These are phyloP conservation scores for Globisporangium uncinulatum DNA, from an alignment of 352 stramenopile species.

Conservation along the genomic window DNA sequence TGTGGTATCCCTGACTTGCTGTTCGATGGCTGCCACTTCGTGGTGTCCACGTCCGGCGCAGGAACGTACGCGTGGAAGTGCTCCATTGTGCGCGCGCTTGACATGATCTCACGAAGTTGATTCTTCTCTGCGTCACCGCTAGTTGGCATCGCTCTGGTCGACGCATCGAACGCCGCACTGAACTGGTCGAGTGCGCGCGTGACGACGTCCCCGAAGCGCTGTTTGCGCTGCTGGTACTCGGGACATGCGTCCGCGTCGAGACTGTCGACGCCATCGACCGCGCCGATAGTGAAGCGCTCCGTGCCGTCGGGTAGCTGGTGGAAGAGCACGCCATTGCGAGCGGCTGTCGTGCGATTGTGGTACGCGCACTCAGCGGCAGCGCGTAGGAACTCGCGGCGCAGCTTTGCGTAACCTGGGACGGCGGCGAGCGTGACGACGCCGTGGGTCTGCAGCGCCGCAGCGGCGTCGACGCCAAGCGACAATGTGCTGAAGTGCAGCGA, in stretches of 20 bases:
- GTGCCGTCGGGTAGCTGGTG: slow-evolving; percentile 16
- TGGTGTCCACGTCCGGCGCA: not conserved
- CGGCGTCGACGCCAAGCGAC: slow-evolving; percentile 2
- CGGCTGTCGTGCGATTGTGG: not conserved
- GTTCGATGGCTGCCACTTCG: too few relatives aligned
- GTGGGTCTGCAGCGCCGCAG: slow-evolving; percentile 9
- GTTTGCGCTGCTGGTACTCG: slow-evolving; percentile 13
- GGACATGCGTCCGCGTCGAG: slow-evolving; percentile 4
- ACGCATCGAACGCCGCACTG: slow-evolving; percentile 10
- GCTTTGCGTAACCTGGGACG: slow-evolving; percentile 7
- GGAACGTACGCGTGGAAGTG: slow-evolving; percentile 21
- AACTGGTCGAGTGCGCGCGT: slow-evolving; percentile 5
- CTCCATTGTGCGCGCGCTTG: slow-evolving; percentile 11
- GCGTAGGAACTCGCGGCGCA: slow-evolving; percentile 9
- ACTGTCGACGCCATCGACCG: slow-evolving; percentile 8
- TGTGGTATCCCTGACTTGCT: not conserved
- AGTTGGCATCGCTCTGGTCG: not conserved
- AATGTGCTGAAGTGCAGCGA: slow-evolving; percentile 9
- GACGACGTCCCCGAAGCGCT: slow-evolving; percentile 12
- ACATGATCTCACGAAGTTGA: slow-evolving; percentile 8
- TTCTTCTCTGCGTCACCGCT: not conserved
- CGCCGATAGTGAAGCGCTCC: slow-evolving; percentile 15
- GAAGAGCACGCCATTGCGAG: slow-evolving; percentile 6
- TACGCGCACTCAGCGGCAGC: slow-evolving; percentile 9
- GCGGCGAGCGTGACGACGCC: slow-evolving; percentile 13